Evolutionary conservation across 306 rosid species (phyloP), one percentile per base, ranked within the genome.

Genomic region (Glycine latifolia): DNA sequence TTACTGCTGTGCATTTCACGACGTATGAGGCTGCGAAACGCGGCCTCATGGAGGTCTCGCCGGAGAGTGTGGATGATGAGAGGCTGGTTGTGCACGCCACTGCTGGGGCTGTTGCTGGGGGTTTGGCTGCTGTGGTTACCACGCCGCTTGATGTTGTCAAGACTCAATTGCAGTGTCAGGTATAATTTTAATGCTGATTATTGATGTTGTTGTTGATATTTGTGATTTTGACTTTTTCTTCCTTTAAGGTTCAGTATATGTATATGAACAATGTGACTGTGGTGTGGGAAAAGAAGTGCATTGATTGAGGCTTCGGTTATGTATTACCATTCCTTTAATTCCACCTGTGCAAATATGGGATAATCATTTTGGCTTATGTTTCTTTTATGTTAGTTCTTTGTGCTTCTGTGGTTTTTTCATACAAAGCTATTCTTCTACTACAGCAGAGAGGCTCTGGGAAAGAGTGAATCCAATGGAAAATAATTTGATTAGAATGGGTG

Each of bases 101-200:
- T 0, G 97, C 97, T 4, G 97, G 97, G 3, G 93, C 95, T 8
- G 93, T 67, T 1, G 97, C 97, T 1, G 97, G 95, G 31, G 92
- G 88, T 4, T 83, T 91, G 91, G 97, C 97, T 79, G 88, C 97
- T 3, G 82, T 43, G 0, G 79, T 91, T 15, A 92, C 97, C 3
- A 92, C 97, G 6, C 97, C 97, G 3, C 92, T 92, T 2, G 97
- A 92, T 87, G 97, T 92, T 60, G 95, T 91, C 49, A 92, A 90
- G 79, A 92, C 97, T 67, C 97, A 92, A 69, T 83, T 92, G 79
- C 95, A 92, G 71, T 92, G 95, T 83, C 97, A 92, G 95, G 97
- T 92, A 73, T 43, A 48, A 2, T 43, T 59, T 2, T 33, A 16
- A 2, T 46, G 4, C 39, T 31, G 31, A 26, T 26, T 3, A 10